Evolutionary conservation across 2,329 filamentous ascomycete genomes (phyloP).

Genomic region (Zymoseptoria crescenta): DNA sequence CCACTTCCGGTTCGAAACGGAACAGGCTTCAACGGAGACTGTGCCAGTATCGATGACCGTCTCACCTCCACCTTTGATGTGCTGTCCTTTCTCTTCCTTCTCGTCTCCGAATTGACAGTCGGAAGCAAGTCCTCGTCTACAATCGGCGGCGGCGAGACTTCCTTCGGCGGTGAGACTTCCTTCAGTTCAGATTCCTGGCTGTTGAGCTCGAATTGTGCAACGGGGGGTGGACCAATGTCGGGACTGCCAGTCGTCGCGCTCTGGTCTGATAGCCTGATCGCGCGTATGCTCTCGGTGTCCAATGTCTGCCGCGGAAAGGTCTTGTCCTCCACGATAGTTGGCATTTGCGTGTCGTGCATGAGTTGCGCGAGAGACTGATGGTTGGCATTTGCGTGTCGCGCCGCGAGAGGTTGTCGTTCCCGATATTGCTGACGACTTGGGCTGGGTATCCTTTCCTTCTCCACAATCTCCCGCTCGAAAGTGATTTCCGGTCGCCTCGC

Average conservation of each 20-base stretch:
- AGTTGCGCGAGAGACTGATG: not conserved
- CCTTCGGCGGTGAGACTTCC: too few relatives aligned
- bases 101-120: constrained; percentile 44
- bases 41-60: constrained; percentile 36
- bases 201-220: constrained; percentile 45
- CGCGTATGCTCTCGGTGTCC: constrained; percentile 51
- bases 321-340: not conserved
- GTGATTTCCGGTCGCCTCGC: constrained; percentile 10
- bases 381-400: not conserved
- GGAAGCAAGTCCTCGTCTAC: constrained; percentile 31
- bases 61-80: constrained; percentile 37
- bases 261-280: constrained; percentile 43
- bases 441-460: not conserved
- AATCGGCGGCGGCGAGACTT: not conserved
- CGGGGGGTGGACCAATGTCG: constrained; percentile 55
- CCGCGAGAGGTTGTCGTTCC: constrained; percentile 6
- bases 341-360: not conserved
- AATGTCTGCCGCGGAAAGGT: not conserved
- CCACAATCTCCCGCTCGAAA: constrained; percentile 6
- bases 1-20: not conserved
- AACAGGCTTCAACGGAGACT: constrained; percentile 30
- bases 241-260: constrained; percentile 51
- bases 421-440: constrained; percentile 20
- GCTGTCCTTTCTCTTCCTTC: constrained; percentile 46
- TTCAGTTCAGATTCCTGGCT: constrained; percentile 5